Evolutionary conservation across 2,329 filamentous ascomycete genomes (phyloP), one percentile per base, ranked within the genome.

Genomic region (Corniculantispora saksenae): DNA sequence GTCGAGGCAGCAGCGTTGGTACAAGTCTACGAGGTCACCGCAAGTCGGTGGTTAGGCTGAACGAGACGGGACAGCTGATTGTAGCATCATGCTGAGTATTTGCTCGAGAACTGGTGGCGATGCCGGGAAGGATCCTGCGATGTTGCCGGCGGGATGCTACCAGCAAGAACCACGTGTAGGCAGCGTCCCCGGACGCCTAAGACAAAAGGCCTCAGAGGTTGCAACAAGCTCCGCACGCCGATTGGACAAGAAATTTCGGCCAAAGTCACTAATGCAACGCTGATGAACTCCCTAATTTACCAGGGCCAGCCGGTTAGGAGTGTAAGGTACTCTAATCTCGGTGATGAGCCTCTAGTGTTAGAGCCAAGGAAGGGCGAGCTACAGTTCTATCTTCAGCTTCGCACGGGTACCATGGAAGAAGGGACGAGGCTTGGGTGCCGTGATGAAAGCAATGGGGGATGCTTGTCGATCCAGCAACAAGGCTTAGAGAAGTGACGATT

Each of bases 221-320:
- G n/a, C n/a, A n/a, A n/a, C n/a, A n/a, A 13, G 29, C 27, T 50
- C 19, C 13, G 56, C 43, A 21, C 15, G 32, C 32, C 25, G 47
- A 61, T 61, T 61, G 47, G 59, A 32, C 29, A 27, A 15, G 57
- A 48, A 25, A 50, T 60, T 25, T 47, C 17, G 29, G 45, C 38
- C 48, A 45, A 45, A 45, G 21, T 32, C 35, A 47, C 17, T 21
- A 40, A 61, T 61, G 48, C 48, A 53, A 61, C 58, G 48, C 27
- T 61, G 48, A 54, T 32, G 25, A 61, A 61, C 29, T 45, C 32
- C 10, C 15, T 45, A 53, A 53, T 53, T 61, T 45, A 12, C 57
- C 12, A 29, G 27, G n/a, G 15, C 38, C n/a, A 40, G 32, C 29
- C 23, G 23, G 21, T 40, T 40, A 25, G 35, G 21, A 56, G 35